A percentile compares a stretch with the other conserved stretches of the same genome.
Conservation (phyloP, 352 stramenopile species). For the Pythium grandisporangium region DNA sequence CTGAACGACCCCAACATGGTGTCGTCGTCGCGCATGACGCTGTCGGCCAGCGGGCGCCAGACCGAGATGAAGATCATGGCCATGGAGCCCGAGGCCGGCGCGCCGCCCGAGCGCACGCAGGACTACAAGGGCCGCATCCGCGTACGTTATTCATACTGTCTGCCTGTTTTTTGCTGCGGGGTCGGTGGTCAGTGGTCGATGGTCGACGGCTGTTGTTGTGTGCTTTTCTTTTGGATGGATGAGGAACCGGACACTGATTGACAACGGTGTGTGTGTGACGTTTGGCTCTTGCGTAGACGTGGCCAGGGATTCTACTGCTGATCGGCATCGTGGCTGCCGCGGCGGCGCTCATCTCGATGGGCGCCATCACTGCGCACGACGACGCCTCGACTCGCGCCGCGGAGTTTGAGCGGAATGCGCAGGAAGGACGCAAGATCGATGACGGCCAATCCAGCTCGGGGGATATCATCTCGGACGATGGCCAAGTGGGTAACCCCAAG, state of each 20-base stretch:
- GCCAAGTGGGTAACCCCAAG: constrained; percentile 42
- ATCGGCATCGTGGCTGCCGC: constrained; percentile 26
- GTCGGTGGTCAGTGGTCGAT: background rate
- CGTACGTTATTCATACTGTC: constrained; percentile 21
- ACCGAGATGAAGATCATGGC: constrained; percentile 62
- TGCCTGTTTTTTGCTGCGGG: too few relatives aligned
- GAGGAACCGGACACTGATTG: background rate
- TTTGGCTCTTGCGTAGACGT: constrained; percentile 19
- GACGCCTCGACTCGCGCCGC: constrained; percentile 5
- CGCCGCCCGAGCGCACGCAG: constrained; percentile 26
- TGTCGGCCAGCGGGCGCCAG: constrained; percentile 15
- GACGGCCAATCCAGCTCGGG: constrained; percentile 14
- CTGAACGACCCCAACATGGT: constrained; percentile 6
- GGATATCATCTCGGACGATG: constrained; percentile 36
- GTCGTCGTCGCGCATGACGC: constrained; percentile 9
- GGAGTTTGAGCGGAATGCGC: constrained; percentile 7
- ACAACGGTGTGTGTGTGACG: background rate
- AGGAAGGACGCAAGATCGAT: constrained; percentile 15
- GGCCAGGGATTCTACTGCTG: constrained; percentile 45
- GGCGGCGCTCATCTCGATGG: constrained; percentile 35
- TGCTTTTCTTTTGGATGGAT: background rate
- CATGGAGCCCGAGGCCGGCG: constrained; percentile 23
- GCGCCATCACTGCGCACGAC: constrained; percentile 25
- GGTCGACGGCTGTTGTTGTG: background rate
- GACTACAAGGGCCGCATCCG: constrained; percentile 70